phyloP scores from a whole-genome alignment of 148 eudicot species.

The Cornus florida region DNA sequence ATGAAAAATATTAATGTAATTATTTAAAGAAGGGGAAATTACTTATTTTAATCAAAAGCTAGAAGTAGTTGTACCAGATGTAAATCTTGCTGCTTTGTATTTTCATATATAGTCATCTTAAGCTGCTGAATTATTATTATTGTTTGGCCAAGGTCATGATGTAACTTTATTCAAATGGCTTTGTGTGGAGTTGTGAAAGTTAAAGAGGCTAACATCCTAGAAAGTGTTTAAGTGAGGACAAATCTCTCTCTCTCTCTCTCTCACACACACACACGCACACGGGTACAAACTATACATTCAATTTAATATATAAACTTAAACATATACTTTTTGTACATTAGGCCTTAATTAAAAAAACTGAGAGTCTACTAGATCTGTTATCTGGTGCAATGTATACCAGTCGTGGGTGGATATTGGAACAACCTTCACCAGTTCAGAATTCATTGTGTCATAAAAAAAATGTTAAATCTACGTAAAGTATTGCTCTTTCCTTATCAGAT shows the following conservation, averaged over 20 bases:
- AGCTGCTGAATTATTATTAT: background rate
- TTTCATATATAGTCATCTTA: background rate
- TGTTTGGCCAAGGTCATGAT: background rate
- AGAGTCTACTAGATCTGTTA: too few relatives aligned
- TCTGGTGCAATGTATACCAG: too few relatives aligned
- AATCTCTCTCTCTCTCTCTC: background rate
- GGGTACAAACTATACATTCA: too few relatives aligned
- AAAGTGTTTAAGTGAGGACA: background rate
- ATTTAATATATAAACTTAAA: too few relatives aligned
- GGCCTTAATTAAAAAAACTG: too few relatives aligned
- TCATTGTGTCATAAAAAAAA: too few relatives aligned
- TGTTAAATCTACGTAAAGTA: too few relatives aligned
- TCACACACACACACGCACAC: too few relatives aligned
- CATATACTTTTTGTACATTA: background rate
- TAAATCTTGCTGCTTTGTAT: background rate
- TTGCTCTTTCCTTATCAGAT: too few relatives aligned
- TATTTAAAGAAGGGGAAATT: background rate
- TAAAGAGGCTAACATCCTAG: background rate
- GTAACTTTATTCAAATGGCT: background rate
- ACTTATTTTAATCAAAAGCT: slow-evolving; percentile 1
- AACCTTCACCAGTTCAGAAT: too few relatives aligned
- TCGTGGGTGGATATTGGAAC: too few relatives aligned
- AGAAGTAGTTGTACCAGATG: slow-evolving; percentile 14
- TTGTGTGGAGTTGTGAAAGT: background rate
- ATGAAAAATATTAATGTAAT: background rate